Evolutionary conservation across 495 filamentous ascomycete genomes (phyloP).

Genomic region (Tetracladium marchalianum): DNA sequence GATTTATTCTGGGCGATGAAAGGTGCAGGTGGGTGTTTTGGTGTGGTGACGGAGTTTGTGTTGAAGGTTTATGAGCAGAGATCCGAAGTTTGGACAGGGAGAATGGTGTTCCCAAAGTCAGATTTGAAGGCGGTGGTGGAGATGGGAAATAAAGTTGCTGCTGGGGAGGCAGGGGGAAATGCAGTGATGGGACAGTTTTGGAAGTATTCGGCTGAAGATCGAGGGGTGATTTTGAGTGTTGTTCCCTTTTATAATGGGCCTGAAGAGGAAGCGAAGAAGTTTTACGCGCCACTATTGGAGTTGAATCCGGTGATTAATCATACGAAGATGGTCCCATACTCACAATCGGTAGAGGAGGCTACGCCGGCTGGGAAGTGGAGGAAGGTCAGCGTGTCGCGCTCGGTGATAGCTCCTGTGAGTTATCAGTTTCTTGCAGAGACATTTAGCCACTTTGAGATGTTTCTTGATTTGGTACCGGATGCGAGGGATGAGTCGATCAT

Average conservation of each 20-base stretch:
- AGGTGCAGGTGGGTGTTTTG: constrained; percentile 38
- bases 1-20: constrained; percentile 42
- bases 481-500: too few species aligned
- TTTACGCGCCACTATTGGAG: constrained; percentile 29
- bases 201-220: neutral
- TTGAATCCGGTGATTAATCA: constrained; percentile 28
- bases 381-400: neutral
- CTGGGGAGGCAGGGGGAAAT: neutral
- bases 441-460: neutral
- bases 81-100: constrained; percentile 35
- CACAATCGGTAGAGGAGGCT: constrained; percentile 9
- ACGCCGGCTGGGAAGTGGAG: constrained; percentile 10
- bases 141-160: constrained; percentile 27
- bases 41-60: constrained; percentile 23
- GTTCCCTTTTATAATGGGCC: constrained; percentile 42
- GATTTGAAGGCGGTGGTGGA: constrained; percentile 31
- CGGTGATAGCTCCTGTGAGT: constrained; percentile 6
- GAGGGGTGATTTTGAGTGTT: neutral
- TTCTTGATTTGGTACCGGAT: too few species aligned
- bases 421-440: neutral
- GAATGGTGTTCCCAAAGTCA: constrained; percentile 30
- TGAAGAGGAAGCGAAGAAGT: constrained; percentile 27
- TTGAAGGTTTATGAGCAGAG: constrained; percentile 7
- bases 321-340: constrained; percentile 31
- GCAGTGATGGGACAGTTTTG: neutral